Evolutionary conservation across 331 rosid genomes (phyloP), one percentile per base, ranked within the genome.

Genomic region (Quercus phellos): DNA sequence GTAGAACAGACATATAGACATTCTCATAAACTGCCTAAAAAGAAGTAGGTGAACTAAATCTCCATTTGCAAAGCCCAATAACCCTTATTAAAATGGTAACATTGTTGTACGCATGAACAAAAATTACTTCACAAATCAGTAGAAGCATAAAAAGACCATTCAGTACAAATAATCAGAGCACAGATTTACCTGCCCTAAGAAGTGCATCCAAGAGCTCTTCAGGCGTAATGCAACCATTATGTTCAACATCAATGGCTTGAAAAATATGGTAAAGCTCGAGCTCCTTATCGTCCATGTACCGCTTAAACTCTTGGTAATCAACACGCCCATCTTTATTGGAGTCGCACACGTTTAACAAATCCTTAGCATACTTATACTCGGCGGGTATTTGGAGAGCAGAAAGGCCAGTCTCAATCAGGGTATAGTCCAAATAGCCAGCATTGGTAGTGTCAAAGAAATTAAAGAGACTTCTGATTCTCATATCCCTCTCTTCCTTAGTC

Each of bases 201-300:
- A 93, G 97, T 54, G 98, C 95, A 75, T 93, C 98, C 86, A 84
- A 91, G 4, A 93, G 93, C 87, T 93, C 97, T 83, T 93, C 98
- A 0, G 97, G 98, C 51, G 88, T 78, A 86, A 91, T 91, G 77
- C 92, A 87, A 0, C 98, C 98, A 78, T 83, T 87, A 42, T 93
- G 98, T 75, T 85, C 92, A 12, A 91, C 91, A 75, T 91, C 98
- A 63, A 93, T 93, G 29, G 95, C 93, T 80, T 93, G 97, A 78
- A 93, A 93, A 27, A 93, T 93, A 51, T 85, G 82, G 54, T 93
- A 93, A 71, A 93, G 93, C 84, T 93, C 97, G 0, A 93, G 84
- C 85, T 93, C 98, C 77, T 93, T 91, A 53, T 86, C 93, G 70
- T 93, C 98, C 98, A 93, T 88, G 77, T 93, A 91, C 77, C 76